Conservation (phyloP, 2,329 filamentous ascomycete genomes). For the Aureobasidium mangrovei region DNA sequence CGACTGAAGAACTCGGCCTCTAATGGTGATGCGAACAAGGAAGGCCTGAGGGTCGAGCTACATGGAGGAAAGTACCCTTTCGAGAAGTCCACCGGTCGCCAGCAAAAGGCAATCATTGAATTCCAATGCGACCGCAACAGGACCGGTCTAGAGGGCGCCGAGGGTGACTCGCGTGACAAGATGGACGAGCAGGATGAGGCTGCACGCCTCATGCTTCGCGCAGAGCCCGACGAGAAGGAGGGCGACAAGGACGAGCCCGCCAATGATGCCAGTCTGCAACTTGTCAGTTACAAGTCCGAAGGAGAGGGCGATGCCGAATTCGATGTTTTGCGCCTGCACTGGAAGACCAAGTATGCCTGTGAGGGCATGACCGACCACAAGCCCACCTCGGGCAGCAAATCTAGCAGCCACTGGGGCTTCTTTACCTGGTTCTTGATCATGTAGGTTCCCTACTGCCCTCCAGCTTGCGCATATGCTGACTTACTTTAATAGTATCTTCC, state of each 20-base stretch:
- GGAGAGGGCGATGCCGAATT: slow-evolving; percentile 45
- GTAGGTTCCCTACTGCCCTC: slow-evolving; percentile 45
- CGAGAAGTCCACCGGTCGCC: slow-evolving; percentile 39
- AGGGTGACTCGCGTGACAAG: slow-evolving; percentile 50
- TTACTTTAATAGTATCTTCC: slow-evolving; percentile 57
- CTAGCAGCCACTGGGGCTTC: slow-evolving; percentile 62
- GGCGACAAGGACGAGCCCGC: slow-evolving; percentile 25
- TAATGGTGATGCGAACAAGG: slow-evolving; percentile 54
- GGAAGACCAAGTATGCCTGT: slow-evolving; percentile 84
- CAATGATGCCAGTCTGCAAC: slow-evolving; percentile 59
- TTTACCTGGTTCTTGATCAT: slow-evolving; percentile 96
- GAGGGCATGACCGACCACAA: slow-evolving; percentile 41
- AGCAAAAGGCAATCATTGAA: slow-evolving; percentile 72
- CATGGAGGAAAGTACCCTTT: slow-evolving; percentile 47
- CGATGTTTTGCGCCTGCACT: slow-evolving; percentile 65
- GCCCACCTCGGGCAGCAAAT: slow-evolving; percentile 11
- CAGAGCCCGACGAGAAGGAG: slow-evolving; percentile 25
- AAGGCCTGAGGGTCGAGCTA: slow-evolving; percentile 65
- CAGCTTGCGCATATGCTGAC: neutral
- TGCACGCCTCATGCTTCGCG: slow-evolving; percentile 42
- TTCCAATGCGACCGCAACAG: slow-evolving; percentile 69
- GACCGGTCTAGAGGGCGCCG: slow-evolving; percentile 62
- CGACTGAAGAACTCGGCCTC: slow-evolving; percentile 57
- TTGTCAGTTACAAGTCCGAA: slow-evolving; percentile 60
- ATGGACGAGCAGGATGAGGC: slow-evolving; percentile 39